A percentile compares a stretch with the other conserved stretches of the same genome.
phyloP scores from a whole-genome alignment of 2,329 filamentous ascomycete species.

The Penicillium polonicum region DNA sequence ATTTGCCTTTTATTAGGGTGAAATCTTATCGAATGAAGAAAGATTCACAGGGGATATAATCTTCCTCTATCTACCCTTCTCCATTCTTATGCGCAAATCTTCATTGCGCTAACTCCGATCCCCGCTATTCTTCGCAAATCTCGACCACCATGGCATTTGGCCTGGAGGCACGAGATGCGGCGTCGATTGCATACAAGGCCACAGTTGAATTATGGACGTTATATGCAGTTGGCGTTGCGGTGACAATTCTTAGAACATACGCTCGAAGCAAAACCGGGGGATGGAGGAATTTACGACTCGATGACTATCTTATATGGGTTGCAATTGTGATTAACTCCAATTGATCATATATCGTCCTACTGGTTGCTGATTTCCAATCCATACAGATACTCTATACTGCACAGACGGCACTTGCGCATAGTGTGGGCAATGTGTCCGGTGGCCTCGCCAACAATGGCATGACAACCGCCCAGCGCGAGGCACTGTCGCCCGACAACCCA shows the following conservation, averaged over 20 bases:
- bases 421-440: constrained; percentile 46
- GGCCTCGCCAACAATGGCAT: constrained; percentile 58
- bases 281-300: constrained; percentile 39
- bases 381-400: constrained; percentile 49
- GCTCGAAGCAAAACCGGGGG: constrained; percentile 21
- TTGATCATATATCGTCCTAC: constrained; percentile 5
- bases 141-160: background rate
- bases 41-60: background rate
- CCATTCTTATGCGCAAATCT: background rate
- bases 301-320: constrained; percentile 56
- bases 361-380: background rate
- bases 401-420: constrained; percentile 49
- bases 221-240: constrained; percentile 25
- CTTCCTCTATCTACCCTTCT: background rate
- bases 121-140: background rate
- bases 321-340: constrained; percentile 43
- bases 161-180: constrained; percentile 15
- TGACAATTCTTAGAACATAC: constrained; percentile 43
- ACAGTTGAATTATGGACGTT: constrained; percentile 28
- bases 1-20: too few relatives aligned
- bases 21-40: too few relatives aligned
- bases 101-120: background rate
- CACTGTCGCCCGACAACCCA: constrained; percentile 40
- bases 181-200: constrained; percentile 14
- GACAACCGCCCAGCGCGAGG: constrained; percentile 48